These are phyloP conservation scores for Nicotiana attenuata DNA, from an alignment of 257 asterid species.

Conservation along the genomic window DNA sequence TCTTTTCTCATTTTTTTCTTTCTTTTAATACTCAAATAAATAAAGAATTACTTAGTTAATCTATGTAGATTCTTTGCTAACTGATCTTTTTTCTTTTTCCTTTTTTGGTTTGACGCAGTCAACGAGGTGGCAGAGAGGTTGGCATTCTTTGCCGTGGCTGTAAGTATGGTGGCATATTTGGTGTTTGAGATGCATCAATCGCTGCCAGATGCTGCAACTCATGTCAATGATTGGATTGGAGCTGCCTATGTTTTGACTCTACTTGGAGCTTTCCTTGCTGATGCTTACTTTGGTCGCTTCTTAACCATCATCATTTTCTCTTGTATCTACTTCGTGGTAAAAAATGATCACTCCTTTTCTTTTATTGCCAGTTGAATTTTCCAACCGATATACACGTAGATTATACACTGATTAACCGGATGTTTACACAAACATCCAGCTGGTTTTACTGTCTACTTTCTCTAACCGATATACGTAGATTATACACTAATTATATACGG, in stretches of 20 bases:
- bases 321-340: conserved; percentile 52
- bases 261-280: conserved; percentile 74
- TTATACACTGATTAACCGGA: too few species aligned
- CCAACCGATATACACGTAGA: too few species aligned
- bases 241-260: conserved; percentile 75
- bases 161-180: conserved; percentile 63
- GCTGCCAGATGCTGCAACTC: conserved; percentile 63
- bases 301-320: conserved; percentile 69
- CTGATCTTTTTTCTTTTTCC: not conserved
- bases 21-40: too few species aligned
- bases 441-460: too few species aligned
- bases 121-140: conserved; percentile 81
- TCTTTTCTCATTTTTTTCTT: too few species aligned
- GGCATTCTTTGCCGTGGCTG: conserved; percentile 71
- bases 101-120: conserved; percentile 21
- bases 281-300: conserved; percentile 75
- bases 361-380: not conserved
- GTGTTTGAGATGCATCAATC: conserved; percentile 64
- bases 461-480: too few species aligned
- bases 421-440: too few species aligned
- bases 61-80: not conserved
- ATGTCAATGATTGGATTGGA: conserved; percentile 82
- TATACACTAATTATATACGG: too few species aligned
- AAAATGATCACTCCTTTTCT: not conserved
- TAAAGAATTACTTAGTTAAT: too few species aligned